These are phyloP conservation scores for Morella rubra DNA, from an alignment of 306 rosid species.

Conservation along the genomic window DNA sequence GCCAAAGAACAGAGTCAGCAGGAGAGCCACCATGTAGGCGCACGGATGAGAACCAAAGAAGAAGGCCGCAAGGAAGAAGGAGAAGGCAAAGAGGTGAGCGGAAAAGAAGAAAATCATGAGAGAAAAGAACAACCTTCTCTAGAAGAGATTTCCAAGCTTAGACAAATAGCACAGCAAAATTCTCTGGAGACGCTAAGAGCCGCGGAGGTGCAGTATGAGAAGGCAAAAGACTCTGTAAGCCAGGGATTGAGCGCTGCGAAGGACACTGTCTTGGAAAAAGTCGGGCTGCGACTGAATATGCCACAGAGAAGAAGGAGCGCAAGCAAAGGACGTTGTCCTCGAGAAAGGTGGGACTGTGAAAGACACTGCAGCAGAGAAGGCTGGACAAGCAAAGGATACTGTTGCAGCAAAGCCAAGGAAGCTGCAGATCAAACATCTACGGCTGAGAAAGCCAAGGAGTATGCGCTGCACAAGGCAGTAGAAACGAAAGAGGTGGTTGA, in stretches of 20 bases:
- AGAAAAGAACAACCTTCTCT: conserved; percentile 20
- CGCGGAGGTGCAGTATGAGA: conserved; percentile 45
- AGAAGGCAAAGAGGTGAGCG: neutral
- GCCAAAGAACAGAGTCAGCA: conserved; percentile 6
- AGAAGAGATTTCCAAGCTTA: conserved; percentile 42
- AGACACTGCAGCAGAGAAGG: conserved; percentile 27
- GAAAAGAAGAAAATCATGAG: neutral
- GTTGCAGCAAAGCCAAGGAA: conserved; percentile 33
- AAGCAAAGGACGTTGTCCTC: conserved; percentile 21
- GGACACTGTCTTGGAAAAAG: too few species aligned
- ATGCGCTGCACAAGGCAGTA: conserved; percentile 32
- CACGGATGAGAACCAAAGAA: neutral
- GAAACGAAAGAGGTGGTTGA: conserved; percentile 32
- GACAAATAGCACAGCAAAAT: conserved; percentile 49
- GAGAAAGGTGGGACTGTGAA: neutral
- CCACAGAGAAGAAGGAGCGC: conserved; percentile 26
- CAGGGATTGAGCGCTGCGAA: conserved; percentile 19
- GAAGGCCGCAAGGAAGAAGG: neutral
- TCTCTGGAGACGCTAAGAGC: conserved; percentile 37
- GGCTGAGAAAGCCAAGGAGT: conserved; percentile 45
- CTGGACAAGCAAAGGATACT: conserved; percentile 22
- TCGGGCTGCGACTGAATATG: conserved; percentile 21
- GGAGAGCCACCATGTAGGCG: neutral
- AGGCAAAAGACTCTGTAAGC: conserved; percentile 36
- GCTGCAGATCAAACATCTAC: conserved; percentile 41